A percentile compares a stretch with the other conserved stretches of the same genome.
phyloP scores from a whole-genome alignment of 257 asterid genomes.

The Jacaranda mimosifolia region DNA sequence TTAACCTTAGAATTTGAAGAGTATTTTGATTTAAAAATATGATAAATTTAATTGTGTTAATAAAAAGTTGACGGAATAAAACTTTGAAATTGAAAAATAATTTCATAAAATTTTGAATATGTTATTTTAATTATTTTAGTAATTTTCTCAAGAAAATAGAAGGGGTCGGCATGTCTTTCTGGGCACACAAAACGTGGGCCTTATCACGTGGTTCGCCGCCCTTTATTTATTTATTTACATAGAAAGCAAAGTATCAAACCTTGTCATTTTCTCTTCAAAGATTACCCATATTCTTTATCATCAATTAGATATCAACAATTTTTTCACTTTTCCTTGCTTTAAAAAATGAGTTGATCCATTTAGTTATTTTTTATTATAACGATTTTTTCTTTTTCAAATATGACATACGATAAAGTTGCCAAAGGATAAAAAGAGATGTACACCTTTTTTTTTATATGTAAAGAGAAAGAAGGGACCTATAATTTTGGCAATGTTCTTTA shows the following conservation, averaged over 20 bases:
- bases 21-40: no score
- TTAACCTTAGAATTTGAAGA: neutral
- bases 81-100: no score
- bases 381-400: neutral
- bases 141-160: neutral
- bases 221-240: neutral
- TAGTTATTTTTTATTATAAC: neutral
- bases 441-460: neutral
- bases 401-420: neutral
- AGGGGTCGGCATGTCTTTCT: neutral
- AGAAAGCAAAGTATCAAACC: neutral
- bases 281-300: no score
- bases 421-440: no score
- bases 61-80: no score
- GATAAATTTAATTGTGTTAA: neutral
- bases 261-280: neutral
- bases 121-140: neutral
- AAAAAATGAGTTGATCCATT: neutral
- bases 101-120: no score
- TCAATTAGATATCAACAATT: no score
- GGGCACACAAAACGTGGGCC: neutral
- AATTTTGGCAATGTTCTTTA: no score
- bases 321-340: no score
- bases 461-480: no score
- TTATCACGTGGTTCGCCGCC: constrained; percentile 26